Conservation (phyloP, 495 filamentous ascomycete species). For the Neurospora africana region DNA sequence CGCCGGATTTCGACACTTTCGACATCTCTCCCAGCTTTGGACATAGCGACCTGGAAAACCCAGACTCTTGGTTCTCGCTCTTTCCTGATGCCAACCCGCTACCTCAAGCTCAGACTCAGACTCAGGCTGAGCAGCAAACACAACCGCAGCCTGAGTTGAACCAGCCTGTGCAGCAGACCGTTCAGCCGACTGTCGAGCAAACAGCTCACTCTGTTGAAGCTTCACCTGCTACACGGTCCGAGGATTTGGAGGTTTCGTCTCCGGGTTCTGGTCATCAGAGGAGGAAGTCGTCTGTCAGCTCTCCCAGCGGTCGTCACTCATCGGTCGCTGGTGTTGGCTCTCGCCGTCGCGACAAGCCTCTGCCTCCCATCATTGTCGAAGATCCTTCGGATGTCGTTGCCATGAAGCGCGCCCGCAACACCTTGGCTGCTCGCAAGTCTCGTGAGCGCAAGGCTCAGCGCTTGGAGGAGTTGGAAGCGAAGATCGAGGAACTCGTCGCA, state of each 20-base stretch:
- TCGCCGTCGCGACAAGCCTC: conserved; percentile 64
- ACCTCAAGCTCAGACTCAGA: background rate
- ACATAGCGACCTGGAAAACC: conserved; percentile 34
- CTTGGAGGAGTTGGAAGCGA: conserved; percentile 50
- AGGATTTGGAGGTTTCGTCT: conserved; percentile 29
- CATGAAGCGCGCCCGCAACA: conserved; percentile 92
- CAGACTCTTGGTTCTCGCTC: conserved; percentile 52
- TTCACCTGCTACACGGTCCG: conserved; percentile 34
- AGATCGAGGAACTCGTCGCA: conserved; percentile 36
- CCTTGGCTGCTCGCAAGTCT: conserved; percentile 88
- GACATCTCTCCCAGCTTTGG: conserved; percentile 66
- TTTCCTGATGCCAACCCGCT: conserved; percentile 45
- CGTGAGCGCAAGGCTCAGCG: conserved; percentile 69
- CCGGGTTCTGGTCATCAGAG: conserved; percentile 22
- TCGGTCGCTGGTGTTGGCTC: conserved; percentile 58
- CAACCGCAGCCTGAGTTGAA: background rate
- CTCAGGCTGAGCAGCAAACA: conserved; percentile 1
- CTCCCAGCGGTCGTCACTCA: conserved; percentile 48
- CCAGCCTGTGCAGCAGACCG: conserved; percentile 1
- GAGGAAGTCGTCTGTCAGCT: conserved; percentile 36
- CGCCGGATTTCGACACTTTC: conserved; percentile 58
- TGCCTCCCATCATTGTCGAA: conserved; percentile 66
- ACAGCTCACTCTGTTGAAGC: conserved; percentile 21
- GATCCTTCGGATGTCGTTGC: conserved; percentile 63
- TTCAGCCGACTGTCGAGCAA: background rate